Conservation (phyloP, 2,329 filamentous ascomycete genomes). For the Mollisiaceae sp. region DNA sequence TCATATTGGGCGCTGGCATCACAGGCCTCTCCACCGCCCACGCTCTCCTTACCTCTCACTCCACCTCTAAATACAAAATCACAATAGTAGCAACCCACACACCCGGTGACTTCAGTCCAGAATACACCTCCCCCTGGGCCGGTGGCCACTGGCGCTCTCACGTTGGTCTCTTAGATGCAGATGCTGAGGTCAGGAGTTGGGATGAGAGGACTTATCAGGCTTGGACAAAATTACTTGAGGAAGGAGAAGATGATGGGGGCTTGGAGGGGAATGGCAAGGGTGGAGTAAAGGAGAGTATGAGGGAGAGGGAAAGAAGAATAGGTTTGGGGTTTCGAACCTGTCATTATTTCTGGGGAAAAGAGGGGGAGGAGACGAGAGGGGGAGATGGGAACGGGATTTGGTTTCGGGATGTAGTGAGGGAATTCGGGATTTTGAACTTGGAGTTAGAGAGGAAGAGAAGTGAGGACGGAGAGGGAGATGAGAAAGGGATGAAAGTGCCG, state of each 20-base stretch:
- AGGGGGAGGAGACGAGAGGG: slow-evolving; percentile 15
- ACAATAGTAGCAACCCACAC: slow-evolving; percentile 50
- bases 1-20: slow-evolving; percentile 49
- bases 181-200: slow-evolving; percentile 45
- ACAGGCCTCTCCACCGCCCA: slow-evolving; percentile 49
- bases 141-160: slow-evolving; percentile 55
- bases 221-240: slow-evolving; percentile 44
- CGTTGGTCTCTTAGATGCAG: slow-evolving; percentile 40
- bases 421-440: slow-evolving; percentile 20
- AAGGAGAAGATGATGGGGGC: slow-evolving; percentile 9
- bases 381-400: slow-evolving; percentile 24
- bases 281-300: slow-evolving; percentile 36
- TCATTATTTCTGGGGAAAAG: slow-evolving; percentile 16
- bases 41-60: slow-evolving; percentile 47
- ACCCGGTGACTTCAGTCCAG: slow-evolving; percentile 41
- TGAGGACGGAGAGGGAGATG: background rate
- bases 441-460: slow-evolving; percentile 7
- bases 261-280: no score
- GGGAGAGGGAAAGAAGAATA: slow-evolving; percentile 13
- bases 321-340: background rate
- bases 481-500: background rate
- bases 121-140: slow-evolving; percentile 45
- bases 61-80: slow-evolving; percentile 46
- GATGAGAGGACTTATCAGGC: slow-evolving; percentile 49
- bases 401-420: slow-evolving; percentile 24